phyloP scores from a whole-genome alignment of 2,329 filamentous ascomycete species.

The Periconia sp. region DNA sequence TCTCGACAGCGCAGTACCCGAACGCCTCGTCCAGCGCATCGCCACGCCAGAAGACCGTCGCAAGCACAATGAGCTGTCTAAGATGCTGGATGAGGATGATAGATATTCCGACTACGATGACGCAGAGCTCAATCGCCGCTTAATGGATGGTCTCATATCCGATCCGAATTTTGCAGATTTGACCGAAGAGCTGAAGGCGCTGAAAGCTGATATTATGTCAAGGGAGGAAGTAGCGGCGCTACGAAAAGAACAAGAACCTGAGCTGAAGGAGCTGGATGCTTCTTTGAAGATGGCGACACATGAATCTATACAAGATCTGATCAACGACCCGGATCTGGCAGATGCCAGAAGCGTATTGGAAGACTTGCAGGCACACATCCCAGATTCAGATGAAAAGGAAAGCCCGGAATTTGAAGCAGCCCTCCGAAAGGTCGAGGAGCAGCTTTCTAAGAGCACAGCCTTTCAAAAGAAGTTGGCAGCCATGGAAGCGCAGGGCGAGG shows the following conservation, averaged over 20 bases:
- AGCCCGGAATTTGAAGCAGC: slow-evolving; percentile 25
- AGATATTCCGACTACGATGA: slow-evolving; percentile 37
- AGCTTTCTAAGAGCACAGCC: slow-evolving; percentile 25
- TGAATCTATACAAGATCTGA: slow-evolving; percentile 28
- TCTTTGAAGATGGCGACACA: slow-evolving; percentile 24
- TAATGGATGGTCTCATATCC: slow-evolving; percentile 35
- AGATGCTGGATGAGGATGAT: slow-evolving; percentile 31
- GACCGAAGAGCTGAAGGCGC: slow-evolving; percentile 30
- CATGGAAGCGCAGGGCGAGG: slow-evolving; percentile 12
- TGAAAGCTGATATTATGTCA: slow-evolving; percentile 30
- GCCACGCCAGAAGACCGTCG: slow-evolving; percentile 31
- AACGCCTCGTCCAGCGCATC: slow-evolving; percentile 29
- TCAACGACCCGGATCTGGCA: slow-evolving; percentile 36
- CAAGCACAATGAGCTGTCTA: slow-evolving; percentile 24
- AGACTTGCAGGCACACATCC: slow-evolving; percentile 30
- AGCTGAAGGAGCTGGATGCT: slow-evolving; percentile 22
- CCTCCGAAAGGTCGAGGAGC: slow-evolving; percentile 26
- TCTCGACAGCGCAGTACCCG: slow-evolving; percentile 25
- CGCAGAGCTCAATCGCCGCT: slow-evolving; percentile 26
- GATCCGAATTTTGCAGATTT: slow-evolving; percentile 39
- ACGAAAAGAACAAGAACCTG: slow-evolving; percentile 17
- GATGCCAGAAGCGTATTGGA: slow-evolving; percentile 27
- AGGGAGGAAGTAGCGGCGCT: slow-evolving; percentile 19
- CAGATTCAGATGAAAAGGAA: slow-evolving; percentile 24
- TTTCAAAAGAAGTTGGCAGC: slow-evolving; percentile 28